Evolutionary conservation across 2,329 filamentous ascomycete genomes (phyloP), one percentile per base, ranked within the genome.

Genomic region (Fusarium papillatum): DNA sequence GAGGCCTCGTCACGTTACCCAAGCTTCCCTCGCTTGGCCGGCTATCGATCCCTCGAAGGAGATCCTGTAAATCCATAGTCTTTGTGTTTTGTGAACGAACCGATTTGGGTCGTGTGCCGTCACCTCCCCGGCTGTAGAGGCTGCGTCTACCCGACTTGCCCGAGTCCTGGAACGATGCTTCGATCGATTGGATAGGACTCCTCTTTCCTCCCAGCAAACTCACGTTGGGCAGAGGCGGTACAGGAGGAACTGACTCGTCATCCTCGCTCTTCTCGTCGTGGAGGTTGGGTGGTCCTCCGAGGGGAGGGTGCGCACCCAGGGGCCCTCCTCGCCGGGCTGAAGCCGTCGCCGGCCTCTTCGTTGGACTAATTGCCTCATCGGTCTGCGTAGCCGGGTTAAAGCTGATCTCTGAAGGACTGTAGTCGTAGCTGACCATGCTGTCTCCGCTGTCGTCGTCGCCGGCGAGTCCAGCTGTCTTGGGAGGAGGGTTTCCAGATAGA

Each of bases 381-480:
- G 83, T 82, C 67, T 71, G 79, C 72, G 69, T 74, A 70, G 78
- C 81, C 68, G 78, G 87, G 78, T 90, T 91, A 81, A 90, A 92
- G 46, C 91, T 93, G 24, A 91, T 84, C 79, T 95, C 93, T 9
- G 92, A 94, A n/a, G 90, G 87, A 55, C 90, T 90, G 75, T 90
- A 88, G 68, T 94, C 93, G 74, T 92, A 93, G 84, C 92, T 94
- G 74, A 93, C 89, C 87, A 95, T 90, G 82, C 92, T 94, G 66
- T 95, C 93, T 79, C 88, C 91, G 66, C 87, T 89, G 70, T 90
- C 90, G 64, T 89, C 87, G 24, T 87, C 81, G 36, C 83, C 85
- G 6, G 75, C 76, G 7, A 79, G 74, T 13, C 83, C 82, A 3
- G 84, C 84, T 17, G 84, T 84, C 50, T 85, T 86, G 13, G 84